Conservation (phyloP, 2,329 filamentous ascomycete species). For the Trichothecium roseum region DNA sequence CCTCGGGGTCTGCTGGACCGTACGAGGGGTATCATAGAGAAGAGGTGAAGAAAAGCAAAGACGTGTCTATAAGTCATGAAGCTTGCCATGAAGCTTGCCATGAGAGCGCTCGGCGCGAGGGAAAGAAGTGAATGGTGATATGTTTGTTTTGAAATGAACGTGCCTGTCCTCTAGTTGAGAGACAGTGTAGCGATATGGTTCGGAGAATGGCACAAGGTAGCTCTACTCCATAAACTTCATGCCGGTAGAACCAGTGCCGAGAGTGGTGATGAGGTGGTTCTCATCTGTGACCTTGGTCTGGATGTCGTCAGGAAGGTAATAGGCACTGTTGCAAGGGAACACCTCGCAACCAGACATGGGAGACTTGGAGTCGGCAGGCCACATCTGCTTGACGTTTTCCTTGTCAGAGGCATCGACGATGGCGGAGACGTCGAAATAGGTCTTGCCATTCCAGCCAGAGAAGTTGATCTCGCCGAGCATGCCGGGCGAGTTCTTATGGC, state of each 20-base stretch:
- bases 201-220: not conserved
- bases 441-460: conserved; percentile 34
- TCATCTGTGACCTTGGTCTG: conserved; percentile 42
- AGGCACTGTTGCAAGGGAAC: conserved; percentile 43
- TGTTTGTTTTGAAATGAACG: no score
- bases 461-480: conserved; percentile 44
- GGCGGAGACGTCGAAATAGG: conserved; percentile 49
- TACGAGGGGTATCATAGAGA: no score
- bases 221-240: conserved; percentile 9
- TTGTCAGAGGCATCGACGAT: conserved; percentile 41
- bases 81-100: not conserved
- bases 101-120: no score
- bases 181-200: not conserved
- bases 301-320: conserved; percentile 43
- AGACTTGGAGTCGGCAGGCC: conserved; percentile 24
- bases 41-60: conserved; percentile 1
- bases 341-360: conserved; percentile 38
- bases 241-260: conserved; percentile 24
- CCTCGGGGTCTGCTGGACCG: not conserved
- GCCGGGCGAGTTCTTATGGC: conserved; percentile 28
- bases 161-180: not conserved
- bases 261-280: conserved; percentile 39
- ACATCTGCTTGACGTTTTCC: conserved; percentile 44
- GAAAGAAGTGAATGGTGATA: no score
- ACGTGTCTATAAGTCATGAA: not conserved